Evolutionary conservation across 2,329 filamentous ascomycete genomes (phyloP), one percentile per base, ranked within the genome.

Genomic region (Epichloe typhina): DNA sequence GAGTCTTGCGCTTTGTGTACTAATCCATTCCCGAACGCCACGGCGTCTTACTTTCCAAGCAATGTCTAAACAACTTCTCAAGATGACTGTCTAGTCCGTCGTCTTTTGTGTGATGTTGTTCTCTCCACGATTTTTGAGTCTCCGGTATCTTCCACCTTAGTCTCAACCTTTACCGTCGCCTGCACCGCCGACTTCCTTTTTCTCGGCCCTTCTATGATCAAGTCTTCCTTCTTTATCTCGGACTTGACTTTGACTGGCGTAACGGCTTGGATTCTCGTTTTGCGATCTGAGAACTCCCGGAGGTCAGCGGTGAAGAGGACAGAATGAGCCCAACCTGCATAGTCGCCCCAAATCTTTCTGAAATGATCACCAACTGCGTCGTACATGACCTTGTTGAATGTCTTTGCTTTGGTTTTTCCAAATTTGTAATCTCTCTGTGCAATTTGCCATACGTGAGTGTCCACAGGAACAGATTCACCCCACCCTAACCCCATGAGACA

Each of bases 401-500:
- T 91, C 62, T 89, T 91, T 54, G 68, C 86, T 62, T 90, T 93
- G 8, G 80, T 81, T 62, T 88, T 91, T 6, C 88, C 87, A 60
- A 98, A 95, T 53, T 84, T 89, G 69, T 98, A 98, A 66, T 98
- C 93, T 49, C 93, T 77, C 65, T 94, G 88, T 0, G 93, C 94
- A 62, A 98, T 97, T 71, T 97, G 90, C 91, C 90, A 97, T 12
- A 98, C 88, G 68, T 98, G 94, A 1, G 94, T 98, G 66, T 98
- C 93, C 35, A 98, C 87, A 0, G 93, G 93, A 1, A 98, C 90
- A 3, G 90, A 83, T 67, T 97, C 91, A 35, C 86, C 86, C 91
- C 94, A 98, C 31, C 90, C 91, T 13, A 98, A 70, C 0, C 94
- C 94, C 86, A 98, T 96, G 19, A 98, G 72, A 62, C 87, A 95